Evolutionary conservation across 192 early-diverging fungal species (phyloP).

Genomic region (Backusella westeae): DNA sequence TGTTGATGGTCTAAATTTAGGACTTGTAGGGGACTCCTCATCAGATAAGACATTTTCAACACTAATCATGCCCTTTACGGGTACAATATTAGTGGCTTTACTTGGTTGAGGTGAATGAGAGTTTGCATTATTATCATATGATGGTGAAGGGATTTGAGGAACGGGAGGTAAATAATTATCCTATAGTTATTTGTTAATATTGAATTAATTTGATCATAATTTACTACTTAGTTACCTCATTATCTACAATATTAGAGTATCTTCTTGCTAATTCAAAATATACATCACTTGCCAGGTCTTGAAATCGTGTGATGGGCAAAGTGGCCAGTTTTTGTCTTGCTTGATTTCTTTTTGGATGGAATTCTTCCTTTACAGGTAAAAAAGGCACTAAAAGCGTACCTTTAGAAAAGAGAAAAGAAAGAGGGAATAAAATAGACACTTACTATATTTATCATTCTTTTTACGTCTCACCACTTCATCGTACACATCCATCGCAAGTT

Average conservation of each 20-base stretch:
- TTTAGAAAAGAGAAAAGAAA: conserved; percentile 4
- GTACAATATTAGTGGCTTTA: conserved; percentile 24
- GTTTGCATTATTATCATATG: background rate
- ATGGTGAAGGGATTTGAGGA: conserved; percentile 17
- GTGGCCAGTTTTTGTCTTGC: conserved; percentile 94
- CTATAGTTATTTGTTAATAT: background rate
- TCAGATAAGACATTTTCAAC: background rate
- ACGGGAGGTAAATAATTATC: conserved; percentile 7
- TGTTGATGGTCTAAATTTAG: background rate
- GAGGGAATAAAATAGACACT: conserved; percentile 3
- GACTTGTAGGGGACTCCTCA: background rate
- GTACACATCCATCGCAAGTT: conserved; percentile 91
- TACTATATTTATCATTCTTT: conserved; percentile 57
- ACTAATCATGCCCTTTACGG: conserved; percentile 24
- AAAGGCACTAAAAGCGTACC: conserved; percentile 60
- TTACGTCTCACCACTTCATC: conserved; percentile 86
- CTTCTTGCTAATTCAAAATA: conserved; percentile 69
- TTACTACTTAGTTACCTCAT: conserved; percentile 11
- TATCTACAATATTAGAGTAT: conserved; percentile 41
- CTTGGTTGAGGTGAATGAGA: conserved; percentile 19
- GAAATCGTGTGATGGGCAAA: conserved; percentile 80
- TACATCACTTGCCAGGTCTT: conserved; percentile 90
- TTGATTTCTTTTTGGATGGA: conserved; percentile 95
- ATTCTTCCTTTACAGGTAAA: conserved; percentile 79
- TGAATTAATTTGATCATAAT: background rate